A percentile compares a stretch with the other conserved stretches of the same genome.
phyloP scores from a whole-genome alignment of 108 stramenopile genomes.

The Pseudonitzschia pungens region DNA sequence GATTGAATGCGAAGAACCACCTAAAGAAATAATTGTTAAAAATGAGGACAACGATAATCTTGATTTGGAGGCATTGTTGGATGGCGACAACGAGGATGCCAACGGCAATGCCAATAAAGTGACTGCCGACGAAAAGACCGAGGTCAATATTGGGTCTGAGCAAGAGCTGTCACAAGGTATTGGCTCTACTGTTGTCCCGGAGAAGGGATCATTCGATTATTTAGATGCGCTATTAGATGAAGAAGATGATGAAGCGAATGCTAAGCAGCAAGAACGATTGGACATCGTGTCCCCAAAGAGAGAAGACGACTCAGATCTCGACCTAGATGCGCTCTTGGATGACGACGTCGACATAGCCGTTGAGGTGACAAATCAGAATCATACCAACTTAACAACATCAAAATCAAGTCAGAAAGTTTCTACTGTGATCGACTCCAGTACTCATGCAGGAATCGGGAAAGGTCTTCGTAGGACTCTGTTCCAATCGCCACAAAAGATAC shows the following conservation, averaged over 20 bases:
- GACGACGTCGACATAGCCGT: not conserved
- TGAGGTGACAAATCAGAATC: not conserved
- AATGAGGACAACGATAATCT: not conserved
- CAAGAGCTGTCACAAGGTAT: not conserved
- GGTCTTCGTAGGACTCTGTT: not conserved
- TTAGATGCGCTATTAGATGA: conserved; percentile 6
- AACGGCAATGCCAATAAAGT: not conserved
- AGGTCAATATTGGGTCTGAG: not conserved
- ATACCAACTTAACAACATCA: not conserved
- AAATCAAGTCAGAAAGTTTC: not conserved
- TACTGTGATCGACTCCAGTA: not conserved
- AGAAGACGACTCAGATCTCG: not conserved
- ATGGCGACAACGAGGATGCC: not conserved
- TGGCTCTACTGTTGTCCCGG: not conserved
- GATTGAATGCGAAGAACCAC: not conserved
- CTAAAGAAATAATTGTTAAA: not conserved
- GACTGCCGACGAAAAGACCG: not conserved
- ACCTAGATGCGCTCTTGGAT: not conserved
- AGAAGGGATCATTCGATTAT: not conserved
- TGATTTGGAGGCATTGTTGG: conserved; percentile 10
- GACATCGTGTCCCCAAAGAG: not conserved
- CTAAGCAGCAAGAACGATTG: not conserved
- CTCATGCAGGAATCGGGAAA: not conserved
- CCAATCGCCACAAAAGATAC: not conserved
- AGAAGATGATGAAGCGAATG: not conserved